Base-by-base conservation (phyloP, 2,329 filamentous ascomycete species). In the Talaromyces sp. region DNA sequence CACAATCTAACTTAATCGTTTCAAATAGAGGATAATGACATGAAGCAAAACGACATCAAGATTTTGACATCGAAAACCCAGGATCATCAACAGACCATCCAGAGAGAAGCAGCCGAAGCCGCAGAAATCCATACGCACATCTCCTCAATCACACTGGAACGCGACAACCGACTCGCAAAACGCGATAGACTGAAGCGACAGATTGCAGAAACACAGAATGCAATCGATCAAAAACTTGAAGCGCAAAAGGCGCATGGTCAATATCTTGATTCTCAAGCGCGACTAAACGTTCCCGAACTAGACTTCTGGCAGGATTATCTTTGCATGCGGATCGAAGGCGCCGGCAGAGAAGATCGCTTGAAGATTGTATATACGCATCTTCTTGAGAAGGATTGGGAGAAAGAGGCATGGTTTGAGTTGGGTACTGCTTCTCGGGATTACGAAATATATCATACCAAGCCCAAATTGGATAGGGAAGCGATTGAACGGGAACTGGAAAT, bases 281-380 rank as follows among this genome's bases (percentile, higher is more conserved):
- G 91, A 35, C 89, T 93, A 74, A 97, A 99, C 74, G 84, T 89
- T 43, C 94, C 94, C 0, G 94, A 99, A 77, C 81, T 99, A 46
- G 89, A 92, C 65, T 97, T 97, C 71, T 99, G 94, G 94, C 89
- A 96, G 71, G 88, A 88, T 56, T 94, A 93, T 70, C 78, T 99
- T 60, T 92, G 93, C 59, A 74, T 97, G 70, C 81, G 88, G 61
- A 95, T 99, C 68, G 93, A 97, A 70, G 93, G 93, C 1, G 89
- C 89, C 0, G 92, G 90, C 1, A 83, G 84, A 69, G 86, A 89
- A 62, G 92, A 97, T 74, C 83, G 89, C 25, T 79, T 99, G 65
- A 93, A 93, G 73, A 96, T 99, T 71, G 83, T 94, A 2, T 99
- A 91, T 70, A 89, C 85, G 28, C 89, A 95, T 72, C 80, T 97